Conservation (phyloP, 106 monocot genomes). For the Dactylorhiza incarnata region DNA sequence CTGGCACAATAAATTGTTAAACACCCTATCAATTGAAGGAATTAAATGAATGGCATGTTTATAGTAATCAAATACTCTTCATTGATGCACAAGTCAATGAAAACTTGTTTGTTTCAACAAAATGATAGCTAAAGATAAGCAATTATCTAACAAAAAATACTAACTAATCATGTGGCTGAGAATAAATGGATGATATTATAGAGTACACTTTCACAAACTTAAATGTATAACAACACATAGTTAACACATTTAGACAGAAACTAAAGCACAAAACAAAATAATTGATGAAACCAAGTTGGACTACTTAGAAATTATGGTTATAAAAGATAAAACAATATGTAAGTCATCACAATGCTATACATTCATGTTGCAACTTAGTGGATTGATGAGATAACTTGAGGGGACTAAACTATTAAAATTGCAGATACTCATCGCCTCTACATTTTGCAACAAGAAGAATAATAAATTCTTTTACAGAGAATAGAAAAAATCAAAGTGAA, state of each 20-base stretch:
- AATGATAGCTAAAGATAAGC: not conserved
- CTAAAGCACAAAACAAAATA: not conserved
- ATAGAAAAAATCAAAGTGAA: too few species aligned
- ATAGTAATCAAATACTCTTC: not conserved
- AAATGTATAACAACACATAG: not conserved
- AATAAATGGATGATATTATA: not conserved
- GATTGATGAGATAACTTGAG: not conserved
- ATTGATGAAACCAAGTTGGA: not conserved
- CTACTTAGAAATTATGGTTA: not conserved
- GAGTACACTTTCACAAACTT: not conserved
- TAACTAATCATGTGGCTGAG: not conserved
- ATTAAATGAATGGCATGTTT: not conserved
- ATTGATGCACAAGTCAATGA: not conserved
- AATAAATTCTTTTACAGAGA: too few species aligned
- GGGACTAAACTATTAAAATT: too few species aligned
- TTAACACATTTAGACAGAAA: not conserved
- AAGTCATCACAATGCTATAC: not conserved
- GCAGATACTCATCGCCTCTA: not conserved
- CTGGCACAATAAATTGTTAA: slow-evolving; percentile 24
- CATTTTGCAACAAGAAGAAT: too few species aligned
- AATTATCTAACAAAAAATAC: not conserved
- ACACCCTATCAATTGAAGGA: not conserved
- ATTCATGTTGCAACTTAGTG: not conserved
- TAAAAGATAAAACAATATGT: not conserved
- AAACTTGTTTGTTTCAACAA: not conserved